These are phyloP conservation scores for Xylaria sp. DNA, from an alignment of 2,329 filamentous ascomycete species.

Conservation along the genomic window DNA sequence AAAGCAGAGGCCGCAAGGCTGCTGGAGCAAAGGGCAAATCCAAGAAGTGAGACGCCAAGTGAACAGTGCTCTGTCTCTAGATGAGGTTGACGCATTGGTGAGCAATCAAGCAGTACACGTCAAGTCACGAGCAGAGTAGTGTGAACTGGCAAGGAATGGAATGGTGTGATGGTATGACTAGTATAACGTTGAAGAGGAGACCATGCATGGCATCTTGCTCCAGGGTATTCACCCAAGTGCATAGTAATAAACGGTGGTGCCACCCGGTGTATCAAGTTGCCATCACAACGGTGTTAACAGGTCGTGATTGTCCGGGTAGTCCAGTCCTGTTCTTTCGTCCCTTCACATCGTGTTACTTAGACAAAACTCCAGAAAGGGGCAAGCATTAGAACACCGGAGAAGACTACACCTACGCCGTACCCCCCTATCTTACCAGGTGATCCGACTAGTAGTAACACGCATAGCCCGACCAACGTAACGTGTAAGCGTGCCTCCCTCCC, in stretches of 20 bases:
- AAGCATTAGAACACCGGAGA: no score
- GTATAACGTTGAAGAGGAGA: slow-evolving; percentile 1
- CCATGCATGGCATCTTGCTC: neutral
- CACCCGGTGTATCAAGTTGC: no score
- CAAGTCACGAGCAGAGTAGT: neutral
- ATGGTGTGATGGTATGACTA: neutral
- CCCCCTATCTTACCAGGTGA: no score
- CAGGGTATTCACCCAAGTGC: neutral
- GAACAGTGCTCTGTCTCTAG: neutral
- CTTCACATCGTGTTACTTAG: no score
- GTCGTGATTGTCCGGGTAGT: no score
- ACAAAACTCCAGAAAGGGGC: no score
- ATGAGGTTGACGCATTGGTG: neutral
- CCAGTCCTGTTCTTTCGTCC: no score
- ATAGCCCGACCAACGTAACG: no score
- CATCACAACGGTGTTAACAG: no score
- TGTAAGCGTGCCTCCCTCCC: no score
- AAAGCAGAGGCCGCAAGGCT: slow-evolving; percentile 23
- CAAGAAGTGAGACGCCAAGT: slow-evolving; percentile 27
- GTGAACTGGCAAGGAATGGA: neutral
- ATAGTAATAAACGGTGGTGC: neutral
- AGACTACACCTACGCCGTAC: no score
- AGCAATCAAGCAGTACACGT: neutral
- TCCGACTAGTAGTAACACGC: no score
- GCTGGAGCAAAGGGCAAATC: slow-evolving; percentile 27